Conservation (phyloP, 2,329 filamentous ascomycete species). For the Ophiostoma himal-ulmi region DNA sequence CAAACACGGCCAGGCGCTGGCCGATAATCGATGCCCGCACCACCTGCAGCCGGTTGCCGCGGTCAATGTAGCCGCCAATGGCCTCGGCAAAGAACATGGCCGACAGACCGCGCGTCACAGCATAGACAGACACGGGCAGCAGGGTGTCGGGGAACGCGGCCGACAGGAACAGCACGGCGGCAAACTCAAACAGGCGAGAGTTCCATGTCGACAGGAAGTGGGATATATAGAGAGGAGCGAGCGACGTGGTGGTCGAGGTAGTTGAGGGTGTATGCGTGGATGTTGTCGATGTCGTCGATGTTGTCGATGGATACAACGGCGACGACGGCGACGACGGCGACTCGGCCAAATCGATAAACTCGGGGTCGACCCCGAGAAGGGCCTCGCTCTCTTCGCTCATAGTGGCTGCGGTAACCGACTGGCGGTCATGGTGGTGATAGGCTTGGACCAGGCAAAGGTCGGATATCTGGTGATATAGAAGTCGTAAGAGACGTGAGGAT, state of each 20-base stretch:
- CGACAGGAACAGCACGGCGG: slow-evolving; percentile 53
- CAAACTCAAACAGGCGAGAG: slow-evolving; percentile 59
- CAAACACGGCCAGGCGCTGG: slow-evolving; percentile 42
- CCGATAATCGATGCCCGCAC: slow-evolving; percentile 47
- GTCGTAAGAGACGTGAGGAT: background rate
- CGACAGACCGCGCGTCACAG: slow-evolving; percentile 52
- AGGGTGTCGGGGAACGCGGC: slow-evolving; percentile 53
- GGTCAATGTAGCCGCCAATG: slow-evolving; percentile 57
- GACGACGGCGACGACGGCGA: background rate
- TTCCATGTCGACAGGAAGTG: slow-evolving; percentile 61
- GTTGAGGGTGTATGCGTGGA: background rate
- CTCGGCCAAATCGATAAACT: background rate
- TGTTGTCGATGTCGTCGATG: background rate
- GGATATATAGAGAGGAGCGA: slow-evolving; percentile 46
- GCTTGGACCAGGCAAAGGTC: background rate
- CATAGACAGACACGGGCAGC: slow-evolving; percentile 63
- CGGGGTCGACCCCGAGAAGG: background rate
- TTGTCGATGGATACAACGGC: no score
- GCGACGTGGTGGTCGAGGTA: background rate
- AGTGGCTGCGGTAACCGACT: background rate
- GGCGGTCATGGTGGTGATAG: background rate
- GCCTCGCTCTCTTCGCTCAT: slow-evolving; percentile 4
- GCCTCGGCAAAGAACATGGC: slow-evolving; percentile 54
- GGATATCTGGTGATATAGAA: background rate
- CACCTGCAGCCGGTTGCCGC: slow-evolving; percentile 43